These are phyloP conservation scores for Blastomyces emzantsi DNA, from an alignment of 2,329 filamentous ascomycete species.

Conservation along the genomic window DNA sequence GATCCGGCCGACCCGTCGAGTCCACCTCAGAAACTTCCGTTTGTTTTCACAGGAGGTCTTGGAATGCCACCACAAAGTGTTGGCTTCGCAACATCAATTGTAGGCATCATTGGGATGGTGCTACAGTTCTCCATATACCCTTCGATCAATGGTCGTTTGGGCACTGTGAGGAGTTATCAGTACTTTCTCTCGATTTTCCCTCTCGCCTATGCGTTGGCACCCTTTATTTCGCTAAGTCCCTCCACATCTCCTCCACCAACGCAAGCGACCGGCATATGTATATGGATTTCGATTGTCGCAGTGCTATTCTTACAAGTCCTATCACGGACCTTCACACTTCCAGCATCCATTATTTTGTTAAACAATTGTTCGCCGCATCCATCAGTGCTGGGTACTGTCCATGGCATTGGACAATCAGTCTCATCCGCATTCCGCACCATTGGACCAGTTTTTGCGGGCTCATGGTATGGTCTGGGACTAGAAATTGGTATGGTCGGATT, in stretches of 20 bases:
- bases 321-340: constrained; percentile 60
- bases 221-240: constrained; percentile 61
- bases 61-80: constrained; percentile 62
- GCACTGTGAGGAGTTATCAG: constrained; percentile 59
- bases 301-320: constrained; percentile 62
- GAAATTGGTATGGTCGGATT: constrained; percentile 47
- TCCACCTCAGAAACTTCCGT: constrained; percentile 42
- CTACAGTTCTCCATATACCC: constrained; percentile 67
- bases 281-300: constrained; percentile 58
- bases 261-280: constrained; percentile 34
- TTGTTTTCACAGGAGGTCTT: constrained; percentile 59
- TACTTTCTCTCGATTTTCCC: constrained; percentile 62
- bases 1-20: constrained; percentile 31
- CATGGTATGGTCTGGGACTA: constrained; percentile 48
- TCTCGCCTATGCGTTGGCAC: constrained; percentile 59
- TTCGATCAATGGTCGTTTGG: constrained; percentile 54
- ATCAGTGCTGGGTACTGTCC: constrained; percentile 50
- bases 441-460: constrained; percentile 48
- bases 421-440: constrained; percentile 48
- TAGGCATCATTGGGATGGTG: constrained; percentile 63
- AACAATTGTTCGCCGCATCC: constrained; percentile 54
- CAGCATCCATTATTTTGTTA: constrained; percentile 49
- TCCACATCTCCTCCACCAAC: constrained; percentile 39
- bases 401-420: constrained; percentile 50
- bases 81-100: constrained; percentile 63